Base-by-base conservation (phyloP, 768 basidiomycete species). In the Cubamyces sp. region DNA sequence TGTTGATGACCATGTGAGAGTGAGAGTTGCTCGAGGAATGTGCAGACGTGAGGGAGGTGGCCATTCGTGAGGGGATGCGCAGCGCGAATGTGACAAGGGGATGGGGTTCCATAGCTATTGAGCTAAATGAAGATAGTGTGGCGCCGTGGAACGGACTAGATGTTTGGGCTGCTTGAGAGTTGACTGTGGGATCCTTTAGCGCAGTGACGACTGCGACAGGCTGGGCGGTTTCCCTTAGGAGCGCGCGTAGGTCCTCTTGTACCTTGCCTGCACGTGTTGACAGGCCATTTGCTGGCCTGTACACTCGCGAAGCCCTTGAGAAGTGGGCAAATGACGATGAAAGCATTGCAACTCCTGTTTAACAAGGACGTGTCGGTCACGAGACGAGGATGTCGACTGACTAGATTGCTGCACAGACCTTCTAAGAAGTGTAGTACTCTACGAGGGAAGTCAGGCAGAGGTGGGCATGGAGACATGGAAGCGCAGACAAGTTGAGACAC, bases 71-170 rank as follows among this genome's bases (percentile, higher is more conserved):
- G 4, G 96, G 96, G 18, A 94, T 81, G 37, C 94, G 89, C 19
- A 98, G 82, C 18, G 94, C 89, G 73, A 98, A 98, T 0, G 93
- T 84, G 69, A 98, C 84, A 59, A 97, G 83, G 0, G 95, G 94
- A 66, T 86, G 78, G 1, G 96, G 96, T 66, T 94, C 86, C 81
- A 98, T 85, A 2, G 96, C 86, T 70, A 98, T 87, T 28, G 94
- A 94, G 21, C 93, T 87, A 72, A 98, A 94, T 0, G 94, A 96
- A 9, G 96, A 96, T 34, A 98, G 81, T 0, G 96, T 98, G 21
- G 94, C 94, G 66, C 96, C 95, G 74, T 97, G 95, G 69, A 83
- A 93, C 11, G 60, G 66, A 7, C 67, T 47, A 42, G 21, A 26
- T 49, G 8, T 28, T 39, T 55, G 8, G 9, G 48, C 4, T 11